These are phyloP conservation scores for Cladosporium sp. DNA, from an alignment of 2,329 filamentous ascomycete species.

Conservation along the genomic window DNA sequence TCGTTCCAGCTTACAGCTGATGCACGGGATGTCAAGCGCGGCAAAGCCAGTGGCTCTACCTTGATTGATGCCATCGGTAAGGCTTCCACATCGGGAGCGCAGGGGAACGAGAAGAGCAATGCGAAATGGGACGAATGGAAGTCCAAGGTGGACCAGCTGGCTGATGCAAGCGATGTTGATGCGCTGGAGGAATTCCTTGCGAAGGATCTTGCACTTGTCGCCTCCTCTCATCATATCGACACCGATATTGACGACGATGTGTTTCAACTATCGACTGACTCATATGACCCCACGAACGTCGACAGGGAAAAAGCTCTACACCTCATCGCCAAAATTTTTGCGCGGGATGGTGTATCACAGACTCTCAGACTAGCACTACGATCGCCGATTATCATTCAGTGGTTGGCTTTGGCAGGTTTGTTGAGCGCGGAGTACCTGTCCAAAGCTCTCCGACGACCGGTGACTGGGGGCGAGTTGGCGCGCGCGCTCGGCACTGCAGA, in stretches of 20 bases:
- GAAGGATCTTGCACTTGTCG: conserved; percentile 20
- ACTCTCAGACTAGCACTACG: conserved; percentile 17
- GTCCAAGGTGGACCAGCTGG: conserved; percentile 22
- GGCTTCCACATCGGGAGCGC: conserved; percentile 28
- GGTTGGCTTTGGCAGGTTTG: conserved; percentile 55
- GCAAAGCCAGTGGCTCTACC: conserved; percentile 21
- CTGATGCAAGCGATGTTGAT: conserved; percentile 20
- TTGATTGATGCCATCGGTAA: conserved; percentile 65
- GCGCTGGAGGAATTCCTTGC: conserved; percentile 29
- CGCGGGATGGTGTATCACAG: conserved; percentile 9
- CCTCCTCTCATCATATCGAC: conserved; percentile 6
- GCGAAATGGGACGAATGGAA: conserved; percentile 25
- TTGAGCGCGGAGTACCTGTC: conserved; percentile 43
- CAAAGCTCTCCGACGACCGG: conserved; percentile 29
- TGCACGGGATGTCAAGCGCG: conserved; percentile 32
- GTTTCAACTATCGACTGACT: conserved; percentile 43
- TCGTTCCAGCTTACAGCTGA: conserved; percentile 54
- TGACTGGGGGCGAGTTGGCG: conserved; percentile 1
- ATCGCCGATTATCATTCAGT: conserved; percentile 52
- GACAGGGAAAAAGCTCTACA: conserved; percentile 63
- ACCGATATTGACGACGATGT: conserved; percentile 10
- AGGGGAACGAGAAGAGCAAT: not conserved
- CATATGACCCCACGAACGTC: conserved; percentile 42
- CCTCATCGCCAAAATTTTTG: conserved; percentile 48
- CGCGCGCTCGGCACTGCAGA: conserved; percentile 6